These are phyloP conservation scores for Inga laurina DNA, from an alignment of 306 rosid genomes.

Conservation along the genomic window DNA sequence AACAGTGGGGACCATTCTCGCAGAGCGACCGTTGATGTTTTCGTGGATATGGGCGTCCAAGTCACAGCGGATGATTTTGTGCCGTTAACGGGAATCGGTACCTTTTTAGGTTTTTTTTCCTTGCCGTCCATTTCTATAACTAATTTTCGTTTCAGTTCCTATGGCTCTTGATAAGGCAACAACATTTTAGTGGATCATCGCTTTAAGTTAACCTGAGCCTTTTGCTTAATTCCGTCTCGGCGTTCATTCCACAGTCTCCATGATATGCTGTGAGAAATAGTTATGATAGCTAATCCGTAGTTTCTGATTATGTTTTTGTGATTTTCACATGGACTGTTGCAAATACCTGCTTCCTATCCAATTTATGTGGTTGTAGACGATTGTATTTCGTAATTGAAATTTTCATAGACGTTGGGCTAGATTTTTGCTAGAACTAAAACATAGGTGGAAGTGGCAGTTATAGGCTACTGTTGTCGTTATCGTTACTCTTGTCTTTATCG, in stretches of 20 bases:
- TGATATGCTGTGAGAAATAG: neutral
- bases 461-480: neutral
- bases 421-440: conserved; percentile 13
- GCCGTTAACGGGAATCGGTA: conserved; percentile 94
- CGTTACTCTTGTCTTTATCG: neutral
- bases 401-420: neutral
- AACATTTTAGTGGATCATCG: neutral
- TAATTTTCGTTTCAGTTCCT: neutral
- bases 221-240: neutral
- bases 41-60: conserved; percentile 77
- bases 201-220: neutral
- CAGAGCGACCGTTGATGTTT: conserved; percentile 76
- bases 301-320: neutral
- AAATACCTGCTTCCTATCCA: neutral
- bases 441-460: too few relatives aligned
- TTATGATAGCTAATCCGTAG: neutral
- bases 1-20: conserved; percentile 83
- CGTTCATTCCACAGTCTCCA: neutral
- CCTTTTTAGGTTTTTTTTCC: neutral
- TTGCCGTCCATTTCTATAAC: neutral
- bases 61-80: conserved; percentile 82
- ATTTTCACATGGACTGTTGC: conserved; percentile 3
- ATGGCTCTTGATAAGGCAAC: neutral
- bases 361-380: neutral
- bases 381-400: neutral